Base-by-base conservation (phyloP, 2,329 filamentous ascomycete species). In the Colletotrichum ledebouriae region DNA sequence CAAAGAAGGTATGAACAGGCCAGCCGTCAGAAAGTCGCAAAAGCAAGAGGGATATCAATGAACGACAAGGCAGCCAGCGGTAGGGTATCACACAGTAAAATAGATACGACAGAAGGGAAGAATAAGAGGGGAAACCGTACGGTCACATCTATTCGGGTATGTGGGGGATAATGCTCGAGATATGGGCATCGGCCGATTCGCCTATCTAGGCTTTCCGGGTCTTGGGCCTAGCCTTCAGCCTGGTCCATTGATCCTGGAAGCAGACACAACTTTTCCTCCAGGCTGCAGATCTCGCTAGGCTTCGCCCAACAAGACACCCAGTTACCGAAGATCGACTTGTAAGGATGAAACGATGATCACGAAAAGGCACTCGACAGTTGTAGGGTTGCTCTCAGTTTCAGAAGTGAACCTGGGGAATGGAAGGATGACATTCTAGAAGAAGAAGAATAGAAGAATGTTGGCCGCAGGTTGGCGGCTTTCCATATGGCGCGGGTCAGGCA, bases 271-370 rank as follows among this genome's bases (percentile, higher is more conserved):
- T 17, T 41, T 12, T 39, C 34, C 44, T 22, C 39, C 34, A 41
- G n/a, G 20, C 52, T 37, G 25, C 55, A 47, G 20, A 52, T 37
- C 29, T 34, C 4, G 15, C n/a, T 20, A 3, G 57, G n/a, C 29
- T 52, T 33, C 49, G 12, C 49, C 29, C 49, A 33, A 33, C 17
- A 52, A 42, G 37, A 44, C 12, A 39, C 22, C 39, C 9, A 42
- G 33, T 20, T 59, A 55, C 55, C 55, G 55, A 44, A 25, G 61
- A 68, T 65, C 55, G 42, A 29, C 59, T 53, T 37, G 65, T 49
- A 56, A 47, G 55, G 55, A 65, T 68, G 60, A 46, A 55, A 65
- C 60, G 55, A 64, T 53, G 47, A 64, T 68, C 60, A 64, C 49
- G 61, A 49, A 65, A 33, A 59, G 33, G 41, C 55, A 11, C 12